Percentiles rank a stretch among this genome's conserved stretches.
These are phyloP conservation scores for Cladorrhinum sp. DNA, from an alignment of 2,329 filamentous ascomycete species.

Conservation along the genomic window DNA sequence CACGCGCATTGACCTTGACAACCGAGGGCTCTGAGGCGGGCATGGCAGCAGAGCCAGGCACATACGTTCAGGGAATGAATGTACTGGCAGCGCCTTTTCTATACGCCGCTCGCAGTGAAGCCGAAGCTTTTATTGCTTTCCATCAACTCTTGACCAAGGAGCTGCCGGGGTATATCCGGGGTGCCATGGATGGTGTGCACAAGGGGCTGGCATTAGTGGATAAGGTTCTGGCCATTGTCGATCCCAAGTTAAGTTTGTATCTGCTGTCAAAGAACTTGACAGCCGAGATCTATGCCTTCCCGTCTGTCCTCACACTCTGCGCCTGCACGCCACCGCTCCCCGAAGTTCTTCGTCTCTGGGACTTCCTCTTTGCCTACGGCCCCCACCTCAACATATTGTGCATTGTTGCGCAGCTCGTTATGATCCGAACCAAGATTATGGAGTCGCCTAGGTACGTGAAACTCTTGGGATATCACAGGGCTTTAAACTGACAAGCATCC, in stretches of 20 bases:
- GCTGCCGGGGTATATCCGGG: slow-evolving; percentile 89
- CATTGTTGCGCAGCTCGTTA: slow-evolving; percentile 90
- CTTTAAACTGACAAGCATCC: slow-evolving; percentile 27
- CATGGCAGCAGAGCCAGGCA: slow-evolving; percentile 63
- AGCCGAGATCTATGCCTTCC: slow-evolving; percentile 94
- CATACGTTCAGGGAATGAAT: slow-evolving; percentile 99
- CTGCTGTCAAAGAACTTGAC: slow-evolving; percentile 82
- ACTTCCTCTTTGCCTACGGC: slow-evolving; percentile 95
- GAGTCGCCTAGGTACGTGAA: slow-evolving; percentile 71
- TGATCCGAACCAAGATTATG: slow-evolving; percentile 81
- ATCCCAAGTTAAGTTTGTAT: slow-evolving; percentile 80
- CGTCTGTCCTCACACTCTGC: slow-evolving; percentile 88
- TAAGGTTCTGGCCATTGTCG: slow-evolving; percentile 85
- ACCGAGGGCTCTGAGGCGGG: slow-evolving; percentile 62
- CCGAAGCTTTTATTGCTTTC: slow-evolving; percentile 90
- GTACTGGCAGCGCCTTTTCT: slow-evolving; percentile 93
- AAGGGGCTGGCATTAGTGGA: slow-evolving; percentile 88
- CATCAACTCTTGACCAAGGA: slow-evolving; percentile 82
- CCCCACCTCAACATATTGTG: slow-evolving; percentile 93
- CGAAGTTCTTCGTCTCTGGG: slow-evolving; percentile 91
- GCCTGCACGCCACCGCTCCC: slow-evolving; percentile 93
- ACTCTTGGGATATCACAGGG: not conserved
- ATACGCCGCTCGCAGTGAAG: slow-evolving; percentile 90
- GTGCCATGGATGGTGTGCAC: slow-evolving; percentile 96
- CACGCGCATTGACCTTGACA: slow-evolving; percentile 58